Base-by-base conservation (phyloP, 2,329 filamentous ascomycete species). In the Xylariaceae sp. region DNA sequence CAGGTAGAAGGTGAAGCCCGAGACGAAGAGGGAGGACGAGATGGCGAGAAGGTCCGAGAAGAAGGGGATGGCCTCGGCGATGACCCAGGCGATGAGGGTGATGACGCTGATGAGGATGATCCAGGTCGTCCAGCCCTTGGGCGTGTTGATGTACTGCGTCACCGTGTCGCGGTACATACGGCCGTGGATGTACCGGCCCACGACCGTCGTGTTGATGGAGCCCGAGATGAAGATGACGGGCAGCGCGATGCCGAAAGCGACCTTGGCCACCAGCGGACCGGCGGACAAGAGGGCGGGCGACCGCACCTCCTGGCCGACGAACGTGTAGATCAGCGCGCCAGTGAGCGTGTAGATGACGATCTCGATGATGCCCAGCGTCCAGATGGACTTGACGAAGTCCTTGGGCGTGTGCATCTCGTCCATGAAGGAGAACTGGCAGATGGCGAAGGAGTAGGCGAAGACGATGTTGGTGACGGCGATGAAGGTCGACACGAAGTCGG, bases 21-120 rank as follows among this genome's bases (percentile, higher is more conserved):
- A 72, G 50, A 74, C 61, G 55, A 74, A 73, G 19, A 74, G 65
- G 2, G 69, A 63, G 2, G 70, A 72, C 33, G 59, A 66, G 53
- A 74, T 69, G 40, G 68, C 66, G n/a, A 88, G 63, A 31, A 88
- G 65, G 34, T 82, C 70, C 46, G 75, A 76, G 65, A 88, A 89
- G 57, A 81, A 79, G 3, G 85, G 85, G 31, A 88, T 82, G 1
- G 80, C 75, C 54, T 83, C 77, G 11, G 83, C 83, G 48, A 88
- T 79, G 49, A 88, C 58, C 72, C 79, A 88, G 3, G 79, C 79
- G 9, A 83, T 37, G 9, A 82, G 36, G 65, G 83, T 88, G 30
- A 82, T 59, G 33, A 58, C 48, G 1, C 70, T 59, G 18, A 78
- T 72, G 9, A 88, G 74, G 3, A 42, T 63, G 11, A 80, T 54